Evolutionary conservation across 78 protist species (phyloP).

Genomic region (Neovahlkampfia damariscottae): DNA sequence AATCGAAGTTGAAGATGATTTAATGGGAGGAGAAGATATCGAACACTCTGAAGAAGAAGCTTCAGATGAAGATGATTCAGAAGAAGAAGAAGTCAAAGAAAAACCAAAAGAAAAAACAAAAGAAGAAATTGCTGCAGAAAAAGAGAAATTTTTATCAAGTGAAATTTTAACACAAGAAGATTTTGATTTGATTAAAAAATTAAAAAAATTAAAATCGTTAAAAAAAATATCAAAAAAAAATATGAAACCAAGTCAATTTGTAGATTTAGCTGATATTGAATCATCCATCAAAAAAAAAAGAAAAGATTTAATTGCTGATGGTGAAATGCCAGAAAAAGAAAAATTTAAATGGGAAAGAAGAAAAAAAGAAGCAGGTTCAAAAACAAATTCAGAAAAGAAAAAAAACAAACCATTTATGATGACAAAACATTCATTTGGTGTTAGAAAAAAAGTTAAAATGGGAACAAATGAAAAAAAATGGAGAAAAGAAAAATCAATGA

Average conservation of each 20-base stretch:
- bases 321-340: neutral
- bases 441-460: neutral
- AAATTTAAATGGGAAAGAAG: neutral
- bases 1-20: conserved; percentile 15
- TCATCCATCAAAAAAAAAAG: neutral
- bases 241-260: neutral
- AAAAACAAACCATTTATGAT: neutral
- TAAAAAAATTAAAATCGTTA: neutral
- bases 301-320: neutral
- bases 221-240: neutral
- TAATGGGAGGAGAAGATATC: conserved; percentile 1
- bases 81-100: conserved; percentile 11
- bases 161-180: neutral
- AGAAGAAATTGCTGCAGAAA: no score
- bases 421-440: neutral
- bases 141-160: neutral
- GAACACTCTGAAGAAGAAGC: neutral
- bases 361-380: neutral
- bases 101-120: neutral
- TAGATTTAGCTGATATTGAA: neutral
- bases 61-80: conserved; percentile 10
- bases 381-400: neutral
- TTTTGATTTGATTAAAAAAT: neutral
- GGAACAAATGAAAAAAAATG: neutral
- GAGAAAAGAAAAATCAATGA: neutral